Conservation (phyloP, 768 basidiomycete species). For the Tylopilus subfusipes region DNA sequence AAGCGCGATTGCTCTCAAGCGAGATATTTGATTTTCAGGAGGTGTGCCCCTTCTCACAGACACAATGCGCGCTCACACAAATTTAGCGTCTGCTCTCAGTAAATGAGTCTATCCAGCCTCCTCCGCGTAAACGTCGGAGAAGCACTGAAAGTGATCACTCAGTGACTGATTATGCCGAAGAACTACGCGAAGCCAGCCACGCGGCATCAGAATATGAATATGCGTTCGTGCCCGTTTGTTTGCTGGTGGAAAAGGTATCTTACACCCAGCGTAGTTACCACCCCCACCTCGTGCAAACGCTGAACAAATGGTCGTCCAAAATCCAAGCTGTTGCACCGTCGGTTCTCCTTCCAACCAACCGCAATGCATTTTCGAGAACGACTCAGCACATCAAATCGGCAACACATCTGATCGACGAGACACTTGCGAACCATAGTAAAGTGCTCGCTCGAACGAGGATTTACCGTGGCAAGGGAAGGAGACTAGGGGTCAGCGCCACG, state of each 20-base stretch:
- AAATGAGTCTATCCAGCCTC: constrained; percentile 46
- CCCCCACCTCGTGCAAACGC: constrained; percentile 67
- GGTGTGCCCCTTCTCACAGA: constrained; percentile 36
- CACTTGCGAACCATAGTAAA: constrained; percentile 53
- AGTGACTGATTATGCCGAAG: constrained; percentile 9
- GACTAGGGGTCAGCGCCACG: constrained; percentile 36
- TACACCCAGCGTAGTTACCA: constrained; percentile 46
- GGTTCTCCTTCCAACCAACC: constrained; percentile 63
- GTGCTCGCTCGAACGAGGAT: constrained; percentile 62
- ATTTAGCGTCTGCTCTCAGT: constrained; percentile 43
- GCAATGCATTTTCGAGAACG: constrained; percentile 64
- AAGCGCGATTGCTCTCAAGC: constrained; percentile 58
- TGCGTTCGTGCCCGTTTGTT: constrained; percentile 38
- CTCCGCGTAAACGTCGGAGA: constrained; percentile 58
- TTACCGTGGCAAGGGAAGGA: constrained; percentile 45
- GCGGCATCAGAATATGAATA: constrained; percentile 47
- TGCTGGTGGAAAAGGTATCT: constrained; percentile 1
- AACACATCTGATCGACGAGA: constrained; percentile 75
- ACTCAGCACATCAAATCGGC: constrained; percentile 59
- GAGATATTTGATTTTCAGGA: constrained; percentile 69
- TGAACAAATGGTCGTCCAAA: constrained; percentile 94
- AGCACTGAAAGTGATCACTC: constrained; percentile 25
- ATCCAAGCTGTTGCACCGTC: constrained; percentile 89
- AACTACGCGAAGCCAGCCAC: constrained; percentile 42
- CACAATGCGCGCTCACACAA: constrained; percentile 13